phyloP scores from a whole-genome alignment of 2,329 filamentous ascomycete species.

The Sarocladium kiliense region DNA sequence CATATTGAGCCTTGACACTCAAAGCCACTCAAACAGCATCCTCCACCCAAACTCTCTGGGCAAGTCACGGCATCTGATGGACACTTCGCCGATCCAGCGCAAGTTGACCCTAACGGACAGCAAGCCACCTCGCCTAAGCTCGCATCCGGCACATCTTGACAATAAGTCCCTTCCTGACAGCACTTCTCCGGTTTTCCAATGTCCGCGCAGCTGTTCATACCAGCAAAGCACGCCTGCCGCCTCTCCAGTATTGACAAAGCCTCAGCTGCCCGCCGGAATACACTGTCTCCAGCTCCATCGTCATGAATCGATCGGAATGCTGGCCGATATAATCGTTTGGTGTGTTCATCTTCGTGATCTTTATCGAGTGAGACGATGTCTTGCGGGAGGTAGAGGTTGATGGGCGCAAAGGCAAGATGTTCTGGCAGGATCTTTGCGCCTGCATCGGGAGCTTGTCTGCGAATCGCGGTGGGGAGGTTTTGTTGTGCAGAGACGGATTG shows the following conservation, averaged over 20 bases:
- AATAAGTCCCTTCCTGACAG: constrained; percentile 61
- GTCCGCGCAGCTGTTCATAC: constrained; percentile 57
- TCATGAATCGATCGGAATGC: constrained; percentile 46
- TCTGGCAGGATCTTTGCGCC: constrained; percentile 70
- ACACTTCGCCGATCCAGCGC: constrained; percentile 63
- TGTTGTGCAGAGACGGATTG: constrained; percentile 26
- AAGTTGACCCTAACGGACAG: constrained; percentile 61
- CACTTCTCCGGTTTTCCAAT: constrained; percentile 68
- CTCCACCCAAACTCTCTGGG: constrained; percentile 59
- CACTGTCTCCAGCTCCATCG: constrained; percentile 15
- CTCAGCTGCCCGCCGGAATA: constrained; percentile 40
- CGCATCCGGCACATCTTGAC: constrained; percentile 58
- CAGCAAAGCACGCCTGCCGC: constrained; percentile 62
- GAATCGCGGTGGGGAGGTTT: constrained; percentile 53
- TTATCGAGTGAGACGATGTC: constrained; percentile 24
- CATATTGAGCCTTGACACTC: constrained; percentile 67
- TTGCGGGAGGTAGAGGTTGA: constrained; percentile 20
- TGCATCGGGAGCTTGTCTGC: constrained; percentile 66
- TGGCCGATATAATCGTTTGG: background rate
- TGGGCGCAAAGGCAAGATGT: constrained; percentile 49
- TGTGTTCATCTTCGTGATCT: constrained; percentile 19
- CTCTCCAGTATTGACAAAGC: constrained; percentile 44
- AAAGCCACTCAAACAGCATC: constrained; percentile 71
- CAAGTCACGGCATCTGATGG: constrained; percentile 59
- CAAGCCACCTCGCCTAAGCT: constrained; percentile 67